Evolutionary conservation across 805 yeast species (phyloP).

Genomic region (Jamesozyma rosinii): DNA sequence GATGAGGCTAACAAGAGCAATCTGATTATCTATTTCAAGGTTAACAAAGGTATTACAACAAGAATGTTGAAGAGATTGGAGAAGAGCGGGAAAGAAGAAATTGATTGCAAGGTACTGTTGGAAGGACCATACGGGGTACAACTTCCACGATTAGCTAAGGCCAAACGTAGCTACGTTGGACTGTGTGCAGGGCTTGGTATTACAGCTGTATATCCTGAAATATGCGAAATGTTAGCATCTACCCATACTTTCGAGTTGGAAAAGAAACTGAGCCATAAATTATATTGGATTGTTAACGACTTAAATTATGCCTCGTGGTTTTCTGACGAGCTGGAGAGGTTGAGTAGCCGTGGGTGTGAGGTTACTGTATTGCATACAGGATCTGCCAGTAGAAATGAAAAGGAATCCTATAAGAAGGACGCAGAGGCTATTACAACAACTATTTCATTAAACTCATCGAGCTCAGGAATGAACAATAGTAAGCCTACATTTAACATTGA

Average conservation of each 20-base stretch:
- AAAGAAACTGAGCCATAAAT: constrained; percentile 29
- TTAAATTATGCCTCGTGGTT: constrained; percentile 45
- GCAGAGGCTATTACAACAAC: not conserved
- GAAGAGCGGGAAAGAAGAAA: constrained; percentile 26
- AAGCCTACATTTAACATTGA: not conserved
- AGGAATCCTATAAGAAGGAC: not conserved
- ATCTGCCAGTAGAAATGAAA: not conserved
- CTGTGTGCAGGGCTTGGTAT: constrained; percentile 49
- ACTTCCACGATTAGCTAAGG: constrained; percentile 30
- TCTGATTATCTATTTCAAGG: constrained; percentile 39
- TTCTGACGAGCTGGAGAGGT: constrained; percentile 32
- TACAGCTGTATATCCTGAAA: constrained; percentile 41
- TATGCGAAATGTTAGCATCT: constrained; percentile 7
- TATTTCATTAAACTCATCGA: not conserved
- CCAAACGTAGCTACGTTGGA: constrained; percentile 34
- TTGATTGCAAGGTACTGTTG: constrained; percentile 34
- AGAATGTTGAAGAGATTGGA: constrained; percentile 30
- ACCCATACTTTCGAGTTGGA: constrained; percentile 23
- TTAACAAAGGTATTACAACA: constrained; percentile 51
- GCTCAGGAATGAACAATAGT: not conserved
- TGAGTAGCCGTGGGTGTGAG: constrained; percentile 27
- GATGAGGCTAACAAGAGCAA: constrained; percentile 22
- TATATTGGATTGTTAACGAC: constrained; percentile 59
- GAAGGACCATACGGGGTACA: constrained; percentile 58
- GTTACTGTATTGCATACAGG: constrained; percentile 10